These are phyloP conservation scores for Nannizziopsis arthrosporioides DNA, from an alignment of 2,329 filamentous ascomycete species.

Conservation along the genomic window DNA sequence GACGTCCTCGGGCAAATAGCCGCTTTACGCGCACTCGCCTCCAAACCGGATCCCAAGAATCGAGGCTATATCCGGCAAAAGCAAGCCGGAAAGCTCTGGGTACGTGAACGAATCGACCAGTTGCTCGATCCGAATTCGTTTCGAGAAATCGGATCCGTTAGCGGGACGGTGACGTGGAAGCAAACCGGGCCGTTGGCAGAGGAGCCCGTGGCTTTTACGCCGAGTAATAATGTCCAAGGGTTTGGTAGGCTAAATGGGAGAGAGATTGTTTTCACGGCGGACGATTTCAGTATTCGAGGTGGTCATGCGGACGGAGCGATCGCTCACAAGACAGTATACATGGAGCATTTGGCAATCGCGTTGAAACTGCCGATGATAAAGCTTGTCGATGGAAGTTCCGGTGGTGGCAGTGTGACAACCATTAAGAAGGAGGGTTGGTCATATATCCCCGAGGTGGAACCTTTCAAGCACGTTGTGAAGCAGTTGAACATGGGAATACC, in stretches of 20 bases:
- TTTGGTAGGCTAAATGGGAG: conserved; percentile 44
- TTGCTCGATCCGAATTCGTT: conserved; percentile 48
- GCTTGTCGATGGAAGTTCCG: conserved; percentile 52
- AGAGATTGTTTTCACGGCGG: conserved; percentile 49
- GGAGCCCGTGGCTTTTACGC: conserved; percentile 41
- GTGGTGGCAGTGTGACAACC: conserved; percentile 51
- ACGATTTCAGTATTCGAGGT: conserved; percentile 52
- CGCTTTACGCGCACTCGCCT: conserved; percentile 42
- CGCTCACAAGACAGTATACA: conserved; percentile 48
- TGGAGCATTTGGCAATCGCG: conserved; percentile 50
- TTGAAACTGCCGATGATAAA: conserved; percentile 51
- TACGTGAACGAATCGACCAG: conserved; percentile 48
- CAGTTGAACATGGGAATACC: conserved; percentile 54
- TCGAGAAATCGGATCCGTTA: conserved; percentile 49
- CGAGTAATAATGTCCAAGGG: conserved; percentile 53
- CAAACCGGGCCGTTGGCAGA: conserved; percentile 28
- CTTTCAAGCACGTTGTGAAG: conserved; percentile 43
- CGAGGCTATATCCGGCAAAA: conserved; percentile 53
- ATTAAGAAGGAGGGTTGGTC: conserved; percentile 46
- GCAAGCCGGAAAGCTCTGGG: conserved; percentile 53
- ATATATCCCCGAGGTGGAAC: conserved; percentile 48
- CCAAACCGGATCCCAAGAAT: conserved; percentile 43
- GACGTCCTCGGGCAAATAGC: conserved; percentile 49
- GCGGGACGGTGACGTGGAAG: conserved; percentile 49
- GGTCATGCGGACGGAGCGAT: conserved; percentile 53